A percentile compares a stretch with the other conserved stretches of the same genome.
phyloP scores from a whole-genome alignment of 169 alveolate species.

The Plasmodium malariae region DNA sequence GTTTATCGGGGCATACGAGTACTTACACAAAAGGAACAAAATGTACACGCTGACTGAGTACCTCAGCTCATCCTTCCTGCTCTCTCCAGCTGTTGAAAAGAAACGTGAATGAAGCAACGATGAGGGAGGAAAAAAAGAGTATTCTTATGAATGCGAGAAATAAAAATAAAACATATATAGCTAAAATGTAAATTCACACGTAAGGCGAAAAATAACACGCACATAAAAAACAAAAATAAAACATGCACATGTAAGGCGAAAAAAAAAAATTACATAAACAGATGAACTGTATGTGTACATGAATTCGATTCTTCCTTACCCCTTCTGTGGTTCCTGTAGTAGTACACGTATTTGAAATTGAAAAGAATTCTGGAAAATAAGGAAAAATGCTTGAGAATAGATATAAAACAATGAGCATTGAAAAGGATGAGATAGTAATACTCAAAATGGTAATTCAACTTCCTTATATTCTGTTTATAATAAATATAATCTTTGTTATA shows the following conservation, averaged over 20 bases:
- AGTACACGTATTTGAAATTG: constrained; percentile 40
- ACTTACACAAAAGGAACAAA: constrained; percentile 61
- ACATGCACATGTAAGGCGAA: no score
- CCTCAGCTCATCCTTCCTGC: neutral
- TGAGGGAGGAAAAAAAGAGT: no score
- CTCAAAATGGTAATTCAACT: constrained; percentile 27
- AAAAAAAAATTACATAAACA: no score
- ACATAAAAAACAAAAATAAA: no score
- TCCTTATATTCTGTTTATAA: constrained; percentile 3
- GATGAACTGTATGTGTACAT: neutral
- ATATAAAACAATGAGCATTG: constrained; percentile 34
- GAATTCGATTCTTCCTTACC: neutral
- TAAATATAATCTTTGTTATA: constrained; percentile 43
- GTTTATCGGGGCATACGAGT: constrained; percentile 59
- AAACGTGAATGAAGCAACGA: no score
- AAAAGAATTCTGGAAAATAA: constrained; percentile 23
- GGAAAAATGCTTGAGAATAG: constrained; percentile 33
- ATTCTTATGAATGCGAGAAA: no score
- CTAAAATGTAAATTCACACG: neutral
- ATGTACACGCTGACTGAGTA: constrained; percentile 51
- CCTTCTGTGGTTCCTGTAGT: neutral
- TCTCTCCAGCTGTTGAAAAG: neutral
- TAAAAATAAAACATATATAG: neutral
- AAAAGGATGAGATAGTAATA: constrained; percentile 23
- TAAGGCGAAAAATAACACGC: neutral